Percentiles rank a stretch among this genome's conserved stretches.
phyloP scores from a whole-genome alignment of 225 moss, liverwort and hornwort species.

The Marchantia paleacea region DNA sequence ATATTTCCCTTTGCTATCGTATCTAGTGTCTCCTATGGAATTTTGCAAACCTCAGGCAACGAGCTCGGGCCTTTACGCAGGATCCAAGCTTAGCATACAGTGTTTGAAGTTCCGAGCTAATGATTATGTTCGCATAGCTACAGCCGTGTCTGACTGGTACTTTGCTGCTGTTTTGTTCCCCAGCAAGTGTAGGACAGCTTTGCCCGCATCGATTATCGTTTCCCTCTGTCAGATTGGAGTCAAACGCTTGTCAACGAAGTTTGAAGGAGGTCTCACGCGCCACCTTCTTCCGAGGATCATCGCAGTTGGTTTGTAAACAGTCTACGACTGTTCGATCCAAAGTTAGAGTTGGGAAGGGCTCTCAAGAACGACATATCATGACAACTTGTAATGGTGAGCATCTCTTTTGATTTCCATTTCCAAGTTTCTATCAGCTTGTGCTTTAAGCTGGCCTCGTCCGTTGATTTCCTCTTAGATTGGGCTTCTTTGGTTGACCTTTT shows the following conservation, averaged over 20 bases:
- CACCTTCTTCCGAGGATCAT: not conserved
- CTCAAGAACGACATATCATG: constrained; percentile 12
- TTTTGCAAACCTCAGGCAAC: not conserved
- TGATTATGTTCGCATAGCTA: not conserved
- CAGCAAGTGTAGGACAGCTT: constrained; percentile 39
- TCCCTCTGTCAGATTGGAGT: constrained; percentile 20
- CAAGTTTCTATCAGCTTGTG: not conserved
- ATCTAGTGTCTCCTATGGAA: too few species aligned
- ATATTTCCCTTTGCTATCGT: too few species aligned
- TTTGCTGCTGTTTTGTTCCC: constrained; percentile 11
- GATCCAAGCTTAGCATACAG: not conserved
- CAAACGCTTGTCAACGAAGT: constrained; percentile 2
- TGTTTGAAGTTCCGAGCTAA: not conserved
- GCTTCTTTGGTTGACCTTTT: too few species aligned
- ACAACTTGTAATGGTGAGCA: constrained; percentile 28
- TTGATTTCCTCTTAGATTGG: too few species aligned
- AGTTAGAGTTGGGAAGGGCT: not conserved
- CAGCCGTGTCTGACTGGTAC: not conserved
- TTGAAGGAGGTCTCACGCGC: not conserved
- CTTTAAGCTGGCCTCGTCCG: not conserved
- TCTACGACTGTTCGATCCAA: not conserved
- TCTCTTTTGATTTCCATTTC: not conserved
- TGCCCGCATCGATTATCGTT: constrained; percentile 24
- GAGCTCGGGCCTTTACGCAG: not conserved
- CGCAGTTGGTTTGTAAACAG: constrained; percentile 15